These are phyloP conservation scores for Solanum pennellii DNA, from an alignment of 257 asterid genomes.

Conservation along the genomic window DNA sequence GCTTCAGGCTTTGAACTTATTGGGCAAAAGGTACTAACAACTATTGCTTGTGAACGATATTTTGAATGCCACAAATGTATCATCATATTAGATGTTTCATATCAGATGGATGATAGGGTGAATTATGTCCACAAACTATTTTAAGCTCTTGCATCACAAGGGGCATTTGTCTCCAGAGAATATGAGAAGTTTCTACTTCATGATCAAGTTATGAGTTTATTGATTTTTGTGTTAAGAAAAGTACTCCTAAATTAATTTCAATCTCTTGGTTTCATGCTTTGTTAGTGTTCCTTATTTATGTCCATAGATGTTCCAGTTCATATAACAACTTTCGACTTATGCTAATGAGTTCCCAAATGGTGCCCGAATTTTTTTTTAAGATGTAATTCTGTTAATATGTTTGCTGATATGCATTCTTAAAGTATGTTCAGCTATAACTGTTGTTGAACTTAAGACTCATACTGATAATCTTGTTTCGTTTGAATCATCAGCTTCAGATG, in stretches of 20 bases:
- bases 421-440: background rate
- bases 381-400: background rate
- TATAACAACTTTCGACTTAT: background rate
- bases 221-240: background rate
- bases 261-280: background rate
- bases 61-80: background rate
- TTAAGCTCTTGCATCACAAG: background rate
- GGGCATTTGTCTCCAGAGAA: background rate
- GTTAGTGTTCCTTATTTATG: background rate
- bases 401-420: background rate
- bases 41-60: background rate
- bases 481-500: constrained; percentile 72
- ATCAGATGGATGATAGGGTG: background rate
- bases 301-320: background rate
- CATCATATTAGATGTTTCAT: background rate
- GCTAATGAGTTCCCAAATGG: background rate
- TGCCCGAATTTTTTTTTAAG: background rate
- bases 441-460: background rate
- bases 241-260: background rate
- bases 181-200: background rate
- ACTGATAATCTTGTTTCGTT: constrained; percentile 4
- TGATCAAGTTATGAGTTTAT: background rate
- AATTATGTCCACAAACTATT: background rate
- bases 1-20: constrained; percentile 94
- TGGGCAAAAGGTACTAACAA: constrained; percentile 70